A percentile compares a stretch with the other conserved stretches of the same genome.
phyloP scores from a whole-genome alignment of 2,329 filamentous ascomycete genomes.

The Pyrenochaeta sp. region DNA sequence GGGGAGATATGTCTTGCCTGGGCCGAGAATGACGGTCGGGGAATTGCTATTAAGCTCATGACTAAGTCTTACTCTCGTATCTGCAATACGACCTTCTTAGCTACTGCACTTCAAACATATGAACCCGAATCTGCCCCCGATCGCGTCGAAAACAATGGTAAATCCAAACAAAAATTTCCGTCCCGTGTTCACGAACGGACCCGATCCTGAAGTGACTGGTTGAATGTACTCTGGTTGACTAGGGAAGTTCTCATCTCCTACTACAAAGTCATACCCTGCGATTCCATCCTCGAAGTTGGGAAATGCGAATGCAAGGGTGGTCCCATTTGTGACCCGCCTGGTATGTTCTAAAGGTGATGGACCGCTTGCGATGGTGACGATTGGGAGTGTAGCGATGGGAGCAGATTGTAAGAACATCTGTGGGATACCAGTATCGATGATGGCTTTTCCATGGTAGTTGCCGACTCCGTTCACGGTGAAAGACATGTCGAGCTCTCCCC shows the following conservation, averaged over 20 bases:
- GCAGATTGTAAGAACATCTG: constrained; percentile 13
- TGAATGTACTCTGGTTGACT: constrained; percentile 11
- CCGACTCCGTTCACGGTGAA: neutral
- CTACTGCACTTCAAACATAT: constrained; percentile 18
- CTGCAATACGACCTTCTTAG: neutral
- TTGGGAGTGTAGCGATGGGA: constrained; percentile 3
- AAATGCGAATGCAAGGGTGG: constrained; percentile 12
- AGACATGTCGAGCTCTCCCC: constrained; percentile 5
- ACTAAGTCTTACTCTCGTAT: no score
- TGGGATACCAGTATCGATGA: constrained; percentile 13
- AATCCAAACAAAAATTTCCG: constrained; percentile 14
- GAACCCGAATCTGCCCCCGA: constrained; percentile 14
- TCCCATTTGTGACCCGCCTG: constrained; percentile 6
- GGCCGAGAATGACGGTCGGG: no score
- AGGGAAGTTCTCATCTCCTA: constrained; percentile 9
- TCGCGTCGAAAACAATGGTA: constrained; percentile 14
- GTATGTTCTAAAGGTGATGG: neutral
- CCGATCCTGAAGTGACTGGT: neutral
- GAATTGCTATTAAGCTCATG: no score
- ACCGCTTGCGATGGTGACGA: constrained; percentile 1
- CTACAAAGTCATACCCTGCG: constrained; percentile 13
- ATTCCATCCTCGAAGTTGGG: constrained; percentile 1
- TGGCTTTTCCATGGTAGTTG: neutral
- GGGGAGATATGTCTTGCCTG: no score
- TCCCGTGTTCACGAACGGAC: constrained; percentile 14